Evolutionary conservation across 2,329 filamentous ascomycete species (phyloP), one percentile per base, ranked within the genome.

Genomic region (Hawksworthiomyces lignivorus): DNA sequence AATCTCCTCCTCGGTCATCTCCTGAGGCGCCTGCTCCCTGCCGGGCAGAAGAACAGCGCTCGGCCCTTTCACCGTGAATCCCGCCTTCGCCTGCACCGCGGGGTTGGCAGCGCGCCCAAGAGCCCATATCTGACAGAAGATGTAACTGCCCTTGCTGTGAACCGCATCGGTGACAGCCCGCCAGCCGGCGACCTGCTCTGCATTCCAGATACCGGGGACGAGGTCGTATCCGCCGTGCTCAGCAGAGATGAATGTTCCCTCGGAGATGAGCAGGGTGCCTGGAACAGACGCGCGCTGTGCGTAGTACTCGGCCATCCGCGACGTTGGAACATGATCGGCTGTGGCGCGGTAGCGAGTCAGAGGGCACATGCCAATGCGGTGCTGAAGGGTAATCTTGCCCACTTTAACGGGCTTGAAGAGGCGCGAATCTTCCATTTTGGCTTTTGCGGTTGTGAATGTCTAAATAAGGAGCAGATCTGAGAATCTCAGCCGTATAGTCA

Each of bases 41-140:
- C 24, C 24, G 17, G 17, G 11, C 43, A 68, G 71, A 8, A 65
- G 61, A 9, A 62, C 62, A 3, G 64, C 65, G 0, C 56, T 63
- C 2, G 62, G 52, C 6, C 55, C 53, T 19, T 63, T 45, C 3
- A 58, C 58, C 3, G 57, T 54, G 5, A 51, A 48, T 1, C 63
- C 63, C 9, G 21, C 22, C 19, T 26, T 17, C 9, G 35, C 42
- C 11, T 20, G 61, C 30, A 61, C 44, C 2, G 64, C 59, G 0
- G 60, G 48, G 5, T 22, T 17, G 10, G 56, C 73, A 28, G 50
- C 58, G 0, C 62, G 61, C 0, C 62, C 62, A 1, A 56, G 51
- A 26, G 61, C 54, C 59, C 59, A 82, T 0, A 83, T 62, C 55
- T 83, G 79, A 5, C 67, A 40, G 26, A 44, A 47, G 18, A 49